Base-by-base conservation (phyloP, 2,329 filamentous ascomycete species). In the Neofusicoccum umdonicola region DNA sequence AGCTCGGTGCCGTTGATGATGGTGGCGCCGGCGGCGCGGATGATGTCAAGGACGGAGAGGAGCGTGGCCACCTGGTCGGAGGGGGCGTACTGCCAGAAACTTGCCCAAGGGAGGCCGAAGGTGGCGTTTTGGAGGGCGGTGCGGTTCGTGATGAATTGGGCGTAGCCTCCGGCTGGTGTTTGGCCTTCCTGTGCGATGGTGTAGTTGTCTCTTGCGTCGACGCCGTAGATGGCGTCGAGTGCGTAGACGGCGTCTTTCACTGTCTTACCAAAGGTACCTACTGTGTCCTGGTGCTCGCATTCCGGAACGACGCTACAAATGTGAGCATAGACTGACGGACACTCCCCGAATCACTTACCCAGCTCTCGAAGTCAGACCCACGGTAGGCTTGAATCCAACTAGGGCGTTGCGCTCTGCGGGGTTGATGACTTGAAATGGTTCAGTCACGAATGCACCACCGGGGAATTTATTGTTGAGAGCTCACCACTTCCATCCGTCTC, bases 1-100 rank as follows among this genome's bases (percentile, higher is more conserved):
- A 93, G 81, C 71, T 93, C 90, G 0, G 88, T 91, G 31, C 83
- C 83, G 70, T 92, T 90, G 71, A 92, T 79, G 45, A 93, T 81
- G 1, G 82, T 88, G 0, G 88, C 90, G 1, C 90, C 90, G 0
- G 87, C 86, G 0, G 74, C 73, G 71, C 84, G 70, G 41, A 93
- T 84, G 27, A 86, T 71, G 0, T 79, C 71, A 11, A 91, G 70
- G 27, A 81, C 70, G 1, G 69, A 64, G 1, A 84, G 73, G 3
- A 92, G 81, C 6, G 82, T 79, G 0, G 77, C 68, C 62, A 83
- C 81, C 74, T 90, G 87, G 42, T 85, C 82, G 2, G 75, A 68
- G 47, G 87, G 82, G 0, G 86, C 85, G 51, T 87, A 78, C 0
- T 82, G 79, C 90, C 89, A 93, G 77, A 92, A 89, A 68, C 84